phyloP scores from a whole-genome alignment of 768 basidiomycete species.

The Boletus coccyginus region DNA sequence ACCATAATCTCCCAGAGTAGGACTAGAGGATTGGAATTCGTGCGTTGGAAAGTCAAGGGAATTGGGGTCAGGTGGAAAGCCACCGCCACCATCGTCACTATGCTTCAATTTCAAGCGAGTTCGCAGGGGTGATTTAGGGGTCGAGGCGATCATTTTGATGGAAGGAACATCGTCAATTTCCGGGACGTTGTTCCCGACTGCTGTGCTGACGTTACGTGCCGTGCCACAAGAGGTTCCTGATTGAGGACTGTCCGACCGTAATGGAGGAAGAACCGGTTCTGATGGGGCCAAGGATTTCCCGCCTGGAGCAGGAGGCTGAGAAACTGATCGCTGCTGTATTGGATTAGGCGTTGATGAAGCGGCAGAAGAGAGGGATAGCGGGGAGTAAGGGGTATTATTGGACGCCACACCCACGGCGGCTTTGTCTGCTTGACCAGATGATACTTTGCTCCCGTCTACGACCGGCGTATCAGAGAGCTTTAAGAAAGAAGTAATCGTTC shows the following conservation, averaged over 20 bases:
- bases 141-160: slow-evolving; percentile 30
- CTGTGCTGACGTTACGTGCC: slow-evolving; percentile 24
- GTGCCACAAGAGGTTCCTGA: slow-evolving; percentile 39
- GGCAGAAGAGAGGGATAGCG: slow-evolving; percentile 36
- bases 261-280: slow-evolving; percentile 43
- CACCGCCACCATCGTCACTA: slow-evolving; percentile 6
- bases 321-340: slow-evolving; percentile 35
- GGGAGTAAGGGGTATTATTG: slow-evolving; percentile 38
- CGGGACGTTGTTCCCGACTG: slow-evolving; percentile 17
- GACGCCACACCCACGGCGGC: slow-evolving; percentile 19
- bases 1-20: slow-evolving; percentile 30
- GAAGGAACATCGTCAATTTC: slow-evolving; percentile 40
- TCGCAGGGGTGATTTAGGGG: slow-evolving; percentile 55
- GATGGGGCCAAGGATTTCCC: slow-evolving; percentile 53
- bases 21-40: slow-evolving; percentile 37
- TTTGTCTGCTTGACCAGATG: slow-evolving; percentile 40
- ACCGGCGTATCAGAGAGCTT: slow-evolving; percentile 55
- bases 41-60: slow-evolving; percentile 32
- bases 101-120: slow-evolving; percentile 30
- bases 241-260: slow-evolving; percentile 57
- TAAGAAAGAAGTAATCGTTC: slow-evolving; percentile 67
- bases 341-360: slow-evolving; percentile 67
- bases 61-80: slow-evolving; percentile 14
- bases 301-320: slow-evolving; percentile 33
- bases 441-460: slow-evolving; percentile 44